Evolutionary conservation across 306 rosid species (phyloP).

Genomic region (Inga leiocalycina): DNA sequence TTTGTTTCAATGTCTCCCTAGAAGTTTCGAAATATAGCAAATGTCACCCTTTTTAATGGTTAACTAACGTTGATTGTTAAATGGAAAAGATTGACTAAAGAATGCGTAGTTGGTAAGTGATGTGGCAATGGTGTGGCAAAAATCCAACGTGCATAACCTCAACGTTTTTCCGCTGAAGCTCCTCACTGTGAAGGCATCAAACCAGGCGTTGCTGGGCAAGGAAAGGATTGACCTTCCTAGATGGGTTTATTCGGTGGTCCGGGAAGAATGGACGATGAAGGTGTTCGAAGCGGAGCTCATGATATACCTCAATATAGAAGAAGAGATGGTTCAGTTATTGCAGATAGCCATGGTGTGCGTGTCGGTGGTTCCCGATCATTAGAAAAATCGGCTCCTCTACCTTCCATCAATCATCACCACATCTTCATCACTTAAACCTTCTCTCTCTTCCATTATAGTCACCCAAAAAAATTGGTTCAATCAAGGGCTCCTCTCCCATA

Average conservation of each 20-base stretch:
- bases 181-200: slow-evolving; percentile 88
- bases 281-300: slow-evolving; percentile 91
- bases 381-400: too few relatives aligned
- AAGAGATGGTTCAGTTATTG: slow-evolving; percentile 94
- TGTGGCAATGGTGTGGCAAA: not conserved
- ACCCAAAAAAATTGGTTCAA: too few relatives aligned
- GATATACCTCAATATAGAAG: slow-evolving; percentile 86
- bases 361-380: slow-evolving; percentile 72
- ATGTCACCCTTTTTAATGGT: too few relatives aligned
- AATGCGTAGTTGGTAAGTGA: too few relatives aligned
- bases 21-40: too few relatives aligned
- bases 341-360: slow-evolving; percentile 95
- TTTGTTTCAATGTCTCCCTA: too few relatives aligned
- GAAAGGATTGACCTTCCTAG: slow-evolving; percentile 91
- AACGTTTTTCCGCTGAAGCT: slow-evolving; percentile 89
- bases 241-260: slow-evolving; percentile 60
- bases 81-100: too few relatives aligned
- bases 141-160: slow-evolving; percentile 91
- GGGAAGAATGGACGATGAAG: slow-evolving; percentile 64
- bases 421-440: too few relatives aligned
- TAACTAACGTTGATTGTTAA: too few relatives aligned
- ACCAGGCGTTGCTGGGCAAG: slow-evolving; percentile 86
- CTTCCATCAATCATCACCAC: too few relatives aligned
- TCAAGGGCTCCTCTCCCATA: too few relatives aligned
- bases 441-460: too few relatives aligned